Evolutionary conservation across 2,329 filamentous ascomycete genomes (phyloP).

Genomic region (Byssochlamys sp.): DNA sequence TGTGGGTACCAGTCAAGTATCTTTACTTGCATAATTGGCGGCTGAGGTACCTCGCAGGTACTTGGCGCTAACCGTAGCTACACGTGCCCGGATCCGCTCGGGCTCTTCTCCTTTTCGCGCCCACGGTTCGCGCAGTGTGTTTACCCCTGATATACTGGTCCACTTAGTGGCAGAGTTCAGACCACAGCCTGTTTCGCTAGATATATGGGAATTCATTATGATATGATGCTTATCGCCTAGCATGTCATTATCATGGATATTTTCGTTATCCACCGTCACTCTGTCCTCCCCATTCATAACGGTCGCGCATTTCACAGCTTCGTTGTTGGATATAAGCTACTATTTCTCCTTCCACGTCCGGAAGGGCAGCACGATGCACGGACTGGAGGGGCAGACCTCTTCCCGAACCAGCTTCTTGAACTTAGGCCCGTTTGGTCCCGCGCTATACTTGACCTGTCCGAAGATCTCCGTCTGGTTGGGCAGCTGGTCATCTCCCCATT

Average conservation of each 20-base stretch:
- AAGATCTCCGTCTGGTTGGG: conserved; percentile 42
- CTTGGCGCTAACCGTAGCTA: neutral
- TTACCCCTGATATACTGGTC: neutral
- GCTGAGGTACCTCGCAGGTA: conserved; percentile 1
- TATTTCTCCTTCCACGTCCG: conserved; percentile 11
- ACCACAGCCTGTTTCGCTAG: neutral
- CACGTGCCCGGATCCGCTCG: neutral
- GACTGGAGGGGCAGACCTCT: conserved; percentile 47
- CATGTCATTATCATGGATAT: neutral
- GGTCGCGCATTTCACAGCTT: neutral
- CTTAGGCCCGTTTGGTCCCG: conserved; percentile 52
- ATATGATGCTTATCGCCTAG: neutral
- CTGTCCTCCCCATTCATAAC: neutral
- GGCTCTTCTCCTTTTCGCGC: neutral
- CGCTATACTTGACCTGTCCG: conserved; percentile 47
- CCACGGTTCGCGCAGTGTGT: neutral
- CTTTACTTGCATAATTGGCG: neutral
- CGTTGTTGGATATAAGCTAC: conserved; percentile 17
- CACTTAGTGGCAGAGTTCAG: neutral
- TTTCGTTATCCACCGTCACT: neutral
- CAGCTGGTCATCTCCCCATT: conserved; percentile 55
- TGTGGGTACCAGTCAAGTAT: neutral
- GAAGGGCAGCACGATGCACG: conserved; percentile 37
- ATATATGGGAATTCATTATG: neutral
- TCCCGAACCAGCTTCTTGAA: conserved; percentile 50